These are phyloP conservation scores for Neoboletus magnificus DNA, from an alignment of 768 basidiomycete species.

Conservation along the genomic window DNA sequence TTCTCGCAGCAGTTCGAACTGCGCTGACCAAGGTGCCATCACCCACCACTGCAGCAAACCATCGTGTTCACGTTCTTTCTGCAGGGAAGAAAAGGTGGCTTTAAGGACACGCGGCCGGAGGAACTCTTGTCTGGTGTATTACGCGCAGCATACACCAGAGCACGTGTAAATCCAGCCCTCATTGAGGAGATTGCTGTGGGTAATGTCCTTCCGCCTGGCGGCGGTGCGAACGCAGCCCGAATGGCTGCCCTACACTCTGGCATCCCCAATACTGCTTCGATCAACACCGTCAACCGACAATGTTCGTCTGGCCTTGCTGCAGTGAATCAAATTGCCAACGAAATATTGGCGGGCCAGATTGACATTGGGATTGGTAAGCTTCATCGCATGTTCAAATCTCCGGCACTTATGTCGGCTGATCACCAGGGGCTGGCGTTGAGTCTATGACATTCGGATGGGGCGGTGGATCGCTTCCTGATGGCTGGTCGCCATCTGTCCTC, in stretches of 20 bases:
- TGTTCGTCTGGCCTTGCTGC: slow-evolving; percentile 87
- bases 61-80: slow-evolving; percentile 5
- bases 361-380: slow-evolving; percentile 81
- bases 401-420: slow-evolving; percentile 5
- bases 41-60: not conserved
- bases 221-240: slow-evolving; percentile 77
- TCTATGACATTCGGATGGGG: slow-evolving; percentile 85
- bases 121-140: slow-evolving; percentile 76
- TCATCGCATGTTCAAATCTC: slow-evolving; percentile 1
- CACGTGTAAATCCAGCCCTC: slow-evolving; percentile 71
- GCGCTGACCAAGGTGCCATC: slow-evolving; percentile 80
- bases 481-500: slow-evolving; percentile 64
- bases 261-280: slow-evolving; percentile 67
- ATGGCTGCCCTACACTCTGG: slow-evolving; percentile 87
- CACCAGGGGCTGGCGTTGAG: slow-evolving; percentile 78
- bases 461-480: slow-evolving; percentile 49
- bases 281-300: slow-evolving; percentile 88
- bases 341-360: slow-evolving; percentile 77
- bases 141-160: slow-evolving; percentile 64
- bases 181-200: slow-evolving; percentile 86
- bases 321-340: slow-evolving; percentile 77
- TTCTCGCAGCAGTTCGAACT: slow-evolving; percentile 84
- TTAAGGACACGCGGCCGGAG: slow-evolving; percentile 87
- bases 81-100: slow-evolving; percentile 81
- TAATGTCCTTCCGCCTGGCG: slow-evolving; percentile 84